Conservation (phyloP, 176 grass and related monocot genomes). For the Metroxylon sagu region DNA sequence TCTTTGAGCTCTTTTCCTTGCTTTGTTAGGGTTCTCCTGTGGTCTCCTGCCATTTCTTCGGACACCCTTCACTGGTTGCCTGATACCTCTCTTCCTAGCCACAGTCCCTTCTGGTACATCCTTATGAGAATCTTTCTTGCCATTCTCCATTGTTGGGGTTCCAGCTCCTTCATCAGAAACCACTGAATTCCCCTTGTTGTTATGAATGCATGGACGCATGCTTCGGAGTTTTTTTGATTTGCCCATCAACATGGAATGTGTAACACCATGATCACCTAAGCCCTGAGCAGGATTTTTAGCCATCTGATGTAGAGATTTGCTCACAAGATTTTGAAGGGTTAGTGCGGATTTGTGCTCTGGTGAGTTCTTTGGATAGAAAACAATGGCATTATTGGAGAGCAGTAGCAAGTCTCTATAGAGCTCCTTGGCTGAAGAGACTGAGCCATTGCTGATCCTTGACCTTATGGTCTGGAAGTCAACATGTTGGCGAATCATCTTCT, state of each 20-base stretch:
- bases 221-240: slow-evolving; percentile 28
- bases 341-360: slow-evolving; percentile 62
- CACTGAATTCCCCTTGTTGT: background rate
- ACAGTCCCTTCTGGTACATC: background rate
- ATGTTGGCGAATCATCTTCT: slow-evolving; percentile 75
- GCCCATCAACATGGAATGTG: slow-evolving; percentile 1
- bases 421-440: slow-evolving; percentile 59
- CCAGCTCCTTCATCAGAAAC: slow-evolving; percentile 15
- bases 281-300: slow-evolving; percentile 10
- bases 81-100: slow-evolving; percentile 33
- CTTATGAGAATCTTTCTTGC: slow-evolving; percentile 6
- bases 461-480: slow-evolving; percentile 66
- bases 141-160: background rate
- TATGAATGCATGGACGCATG: slow-evolving; percentile 10
- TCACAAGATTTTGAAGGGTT: slow-evolving; percentile 38
- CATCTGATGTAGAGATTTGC: slow-evolving; percentile 38
- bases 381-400: slow-evolving; percentile 61
- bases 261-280: background rate
- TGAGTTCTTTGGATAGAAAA: slow-evolving; percentile 60
- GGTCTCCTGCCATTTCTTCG: slow-evolving; percentile 19
- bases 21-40: slow-evolving; percentile 30
- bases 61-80: slow-evolving; percentile 35
- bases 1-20: slow-evolving; percentile 26
- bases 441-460: slow-evolving; percentile 58
- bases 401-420: slow-evolving; percentile 67